A percentile compares a stretch with the other conserved stretches of the same genome.
Evolutionary conservation across 495 filamentous ascomycete genomes (phyloP).

Genomic region (Aspergillus sclerotioniger): DNA sequence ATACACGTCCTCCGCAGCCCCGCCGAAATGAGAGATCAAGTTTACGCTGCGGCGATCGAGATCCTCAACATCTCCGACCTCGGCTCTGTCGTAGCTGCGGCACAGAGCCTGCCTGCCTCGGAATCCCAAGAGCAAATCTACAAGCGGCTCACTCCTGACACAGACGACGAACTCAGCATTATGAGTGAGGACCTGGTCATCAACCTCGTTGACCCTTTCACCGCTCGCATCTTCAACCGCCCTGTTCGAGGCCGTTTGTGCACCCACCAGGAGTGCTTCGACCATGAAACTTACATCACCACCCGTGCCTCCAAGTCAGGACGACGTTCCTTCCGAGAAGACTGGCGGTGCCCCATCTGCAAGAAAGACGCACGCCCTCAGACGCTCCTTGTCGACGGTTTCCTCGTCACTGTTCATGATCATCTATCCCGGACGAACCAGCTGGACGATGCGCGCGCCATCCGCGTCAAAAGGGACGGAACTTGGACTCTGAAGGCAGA

Average conservation of each 20-base stretch:
- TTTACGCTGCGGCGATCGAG: conserved; percentile 63
- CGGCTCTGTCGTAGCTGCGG: conserved; percentile 45
- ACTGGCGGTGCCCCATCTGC: conserved; percentile 84
- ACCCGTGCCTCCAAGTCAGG: conserved; percentile 53
- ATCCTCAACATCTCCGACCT: conserved; percentile 54
- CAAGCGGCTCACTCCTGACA: conserved; percentile 34
- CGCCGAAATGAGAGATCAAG: conserved; percentile 31
- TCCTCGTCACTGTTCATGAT: conserved; percentile 57
- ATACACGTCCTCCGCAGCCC: conserved; percentile 47
- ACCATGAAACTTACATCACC: conserved; percentile 74
- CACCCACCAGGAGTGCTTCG: conserved; percentile 81
- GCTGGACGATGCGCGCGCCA: conserved; percentile 49
- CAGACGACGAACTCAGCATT: conserved; percentile 61
- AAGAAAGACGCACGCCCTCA: conserved; percentile 69
- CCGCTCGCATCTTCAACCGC: conserved; percentile 60
- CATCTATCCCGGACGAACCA: conserved; percentile 41
- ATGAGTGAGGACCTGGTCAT: conserved; percentile 63
- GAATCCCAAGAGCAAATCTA: conserved; percentile 37
- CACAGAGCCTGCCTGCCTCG: conserved; percentile 23
- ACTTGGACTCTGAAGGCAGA: conserved; percentile 50
- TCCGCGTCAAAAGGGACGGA: conserved; percentile 57
- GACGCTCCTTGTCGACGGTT: conserved; percentile 65
- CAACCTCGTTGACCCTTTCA: conserved; percentile 75
- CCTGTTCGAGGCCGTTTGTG: conserved; percentile 65
- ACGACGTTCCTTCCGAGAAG: conserved; percentile 61